Percentiles rank a stretch among this genome's conserved stretches.
Evolutionary conservation across 495 filamentous ascomycete species (phyloP).

Genomic region (Elaphomyces granulatus): DNA sequence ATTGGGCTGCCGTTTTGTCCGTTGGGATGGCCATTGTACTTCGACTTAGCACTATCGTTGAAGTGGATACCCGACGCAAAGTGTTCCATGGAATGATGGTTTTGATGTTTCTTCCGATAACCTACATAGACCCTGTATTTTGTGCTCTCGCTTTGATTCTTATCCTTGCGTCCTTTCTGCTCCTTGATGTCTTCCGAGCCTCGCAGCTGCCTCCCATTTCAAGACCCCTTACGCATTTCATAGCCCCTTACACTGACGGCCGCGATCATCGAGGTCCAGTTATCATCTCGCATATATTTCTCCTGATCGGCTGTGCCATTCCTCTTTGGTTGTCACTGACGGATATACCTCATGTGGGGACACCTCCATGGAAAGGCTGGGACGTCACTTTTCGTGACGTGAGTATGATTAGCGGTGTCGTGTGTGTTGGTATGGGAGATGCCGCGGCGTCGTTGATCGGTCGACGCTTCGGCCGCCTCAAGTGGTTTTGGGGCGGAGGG

Average conservation of each 20-base stretch:
- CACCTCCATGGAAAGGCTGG: slow-evolving; percentile 52
- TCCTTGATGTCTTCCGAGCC: slow-evolving; percentile 79
- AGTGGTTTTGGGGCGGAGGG: slow-evolving; percentile 95
- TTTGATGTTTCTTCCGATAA: slow-evolving; percentile 76
- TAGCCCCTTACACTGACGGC: slow-evolving; percentile 90
- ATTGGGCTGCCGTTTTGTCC: slow-evolving; percentile 54
- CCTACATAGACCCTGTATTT: slow-evolving; percentile 74
- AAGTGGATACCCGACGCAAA: slow-evolving; percentile 95
- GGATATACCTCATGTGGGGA: slow-evolving; percentile 35
- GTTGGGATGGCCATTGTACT: slow-evolving; percentile 60
- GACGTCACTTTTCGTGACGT: slow-evolving; percentile 54
- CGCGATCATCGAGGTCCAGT: slow-evolving; percentile 85
- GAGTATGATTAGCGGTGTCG: slow-evolving; percentile 76
- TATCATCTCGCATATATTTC: slow-evolving; percentile 89
- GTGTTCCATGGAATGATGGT: slow-evolving; percentile 99
- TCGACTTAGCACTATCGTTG: slow-evolving; percentile 50
- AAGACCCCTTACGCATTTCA: slow-evolving; percentile 63
- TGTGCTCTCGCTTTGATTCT: slow-evolving; percentile 60
- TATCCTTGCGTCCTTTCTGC: slow-evolving; percentile 65
- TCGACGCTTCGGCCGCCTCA: slow-evolving; percentile 66
- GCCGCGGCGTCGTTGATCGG: slow-evolving; percentile 89
- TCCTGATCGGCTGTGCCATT: slow-evolving; percentile 90
- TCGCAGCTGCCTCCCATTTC: slow-evolving; percentile 83
- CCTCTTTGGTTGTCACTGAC: slow-evolving; percentile 83
- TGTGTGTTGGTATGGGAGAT: slow-evolving; percentile 92